Base-by-base conservation (phyloP, 495 filamentous ascomycete species). In the Annulohypoxylon moriforme region DNA sequence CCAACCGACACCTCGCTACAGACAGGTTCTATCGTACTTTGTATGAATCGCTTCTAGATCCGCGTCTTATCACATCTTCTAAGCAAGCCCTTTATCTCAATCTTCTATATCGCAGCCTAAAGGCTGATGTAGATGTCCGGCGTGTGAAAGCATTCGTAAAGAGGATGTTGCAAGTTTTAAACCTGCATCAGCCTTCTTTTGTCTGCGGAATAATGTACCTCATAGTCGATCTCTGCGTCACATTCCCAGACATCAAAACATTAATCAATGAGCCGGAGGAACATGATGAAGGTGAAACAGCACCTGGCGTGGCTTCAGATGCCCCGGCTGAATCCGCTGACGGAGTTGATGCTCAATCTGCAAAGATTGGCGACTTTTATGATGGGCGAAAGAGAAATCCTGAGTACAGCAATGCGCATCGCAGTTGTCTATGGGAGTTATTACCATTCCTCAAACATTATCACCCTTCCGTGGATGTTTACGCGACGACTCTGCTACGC, bases 41-140 rank as follows among this genome's bases (percentile, higher is more conserved):
- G 22, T 99, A 99, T 76, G 95, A 98, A 78, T 97, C 94, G 3
- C 86, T 99, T 7, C 83, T 98, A 9, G 96, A 99, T 72, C 93
- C 93, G 5, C 89, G 96, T 14, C 88, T 99, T 1, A 82, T 93
- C 42, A 92, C 86, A 1, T 96, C 95, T 10, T 98, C 96, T 13
- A 98, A 98, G 79, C 96, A 99, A 76, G 89, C 94, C 1, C 83
- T 99, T 61, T 98, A 98, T 74, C 87, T 99, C 49, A 98, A 99
- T 74, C 85, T 99, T 0, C 80, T 99, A 0, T 98, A 92, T 84
- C 90, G 92, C 67, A 86, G 94, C 8, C 82, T 99, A 61, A 97
- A 94, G 83, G 87, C 90, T 7, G 96, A 99, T 71, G 83, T 93
- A 3, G 94, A 93, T 76, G 86, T 94, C 57, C 92, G 93, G 70